Conservation (phyloP, 2,329 filamentous ascomycete genomes). For the Aspergillus pseudonomiae region DNA sequence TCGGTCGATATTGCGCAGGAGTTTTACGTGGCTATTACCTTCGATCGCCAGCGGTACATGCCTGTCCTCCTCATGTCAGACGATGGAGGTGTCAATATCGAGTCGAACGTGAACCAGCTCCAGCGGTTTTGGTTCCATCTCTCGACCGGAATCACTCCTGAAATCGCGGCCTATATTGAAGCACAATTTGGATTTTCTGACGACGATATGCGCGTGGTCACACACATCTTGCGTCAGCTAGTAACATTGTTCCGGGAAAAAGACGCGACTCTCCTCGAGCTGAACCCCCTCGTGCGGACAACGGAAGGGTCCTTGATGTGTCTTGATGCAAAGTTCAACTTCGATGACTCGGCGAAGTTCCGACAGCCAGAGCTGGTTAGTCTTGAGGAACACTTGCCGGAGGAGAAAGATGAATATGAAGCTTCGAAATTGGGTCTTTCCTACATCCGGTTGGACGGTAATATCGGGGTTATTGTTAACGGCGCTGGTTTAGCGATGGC, state of each 20-base stretch:
- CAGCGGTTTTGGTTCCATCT: slow-evolving; percentile 32
- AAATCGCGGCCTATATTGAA: slow-evolving; percentile 27
- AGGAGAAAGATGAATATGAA: slow-evolving; percentile 32
- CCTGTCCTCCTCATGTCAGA: slow-evolving; percentile 45
- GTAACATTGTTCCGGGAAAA: slow-evolving; percentile 45
- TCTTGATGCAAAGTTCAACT: slow-evolving; percentile 46
- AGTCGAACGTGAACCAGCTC: slow-evolving; percentile 29
- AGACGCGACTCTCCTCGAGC: slow-evolving; percentile 53
- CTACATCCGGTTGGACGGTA: slow-evolving; percentile 35
- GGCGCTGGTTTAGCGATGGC: slow-evolving; percentile 42
- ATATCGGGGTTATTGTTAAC: slow-evolving; percentile 40
- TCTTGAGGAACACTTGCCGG: slow-evolving; percentile 38
- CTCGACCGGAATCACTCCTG: slow-evolving; percentile 26
- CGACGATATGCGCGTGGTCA: slow-evolving; percentile 26
- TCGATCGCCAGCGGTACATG: slow-evolving; percentile 47
- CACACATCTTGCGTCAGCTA: slow-evolving; percentile 36
- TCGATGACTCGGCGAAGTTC: slow-evolving; percentile 53
- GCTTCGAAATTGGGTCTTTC: slow-evolving; percentile 41
- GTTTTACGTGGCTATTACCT: slow-evolving; percentile 48
- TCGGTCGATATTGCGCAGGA: slow-evolving; percentile 30
- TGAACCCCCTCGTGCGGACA: slow-evolving; percentile 41
- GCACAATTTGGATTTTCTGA: slow-evolving; percentile 29
- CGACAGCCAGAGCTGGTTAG: slow-evolving; percentile 47
- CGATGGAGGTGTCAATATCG: slow-evolving; percentile 36
- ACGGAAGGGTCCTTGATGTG: slow-evolving; percentile 36